A percentile compares a stretch with the other conserved stretches of the same genome.
Conservation (phyloP, 1,139 yeast genomes). For the Diutina scorzettiae region DNA sequence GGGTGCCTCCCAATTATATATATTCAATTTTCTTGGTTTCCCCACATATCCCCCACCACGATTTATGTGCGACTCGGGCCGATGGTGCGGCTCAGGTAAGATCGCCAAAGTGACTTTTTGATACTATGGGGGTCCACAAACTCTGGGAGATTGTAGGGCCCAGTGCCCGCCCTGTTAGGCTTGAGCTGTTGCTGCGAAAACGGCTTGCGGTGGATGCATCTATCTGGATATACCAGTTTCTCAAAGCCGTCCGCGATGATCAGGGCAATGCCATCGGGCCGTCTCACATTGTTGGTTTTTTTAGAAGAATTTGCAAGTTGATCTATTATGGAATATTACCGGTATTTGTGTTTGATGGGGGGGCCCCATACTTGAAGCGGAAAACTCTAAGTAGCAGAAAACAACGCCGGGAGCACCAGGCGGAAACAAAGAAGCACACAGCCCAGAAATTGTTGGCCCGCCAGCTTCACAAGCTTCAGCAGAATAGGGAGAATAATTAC, state of each 20-base stretch:
- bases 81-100: neutral
- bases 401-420: conserved; percentile 62
- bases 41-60: neutral
- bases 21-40: neutral
- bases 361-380: conserved; percentile 78
- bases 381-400: conserved; percentile 62
- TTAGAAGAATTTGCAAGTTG: conserved; percentile 83
- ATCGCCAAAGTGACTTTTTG: neutral
- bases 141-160: conserved; percentile 92
- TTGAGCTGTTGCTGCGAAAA: conserved; percentile 71
- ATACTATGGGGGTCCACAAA: conserved; percentile 84
- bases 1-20: neutral
- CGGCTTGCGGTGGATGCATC: conserved; percentile 93
- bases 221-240: conserved; percentile 94
- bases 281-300: conserved; percentile 89
- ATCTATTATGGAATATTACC: conserved; percentile 84
- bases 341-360: conserved; percentile 95
- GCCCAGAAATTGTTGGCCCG: conserved; percentile 75
- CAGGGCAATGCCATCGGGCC: conserved; percentile 70
- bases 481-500: neutral
- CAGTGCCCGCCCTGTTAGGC: conserved; percentile 77
- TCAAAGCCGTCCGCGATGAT: conserved; percentile 84
- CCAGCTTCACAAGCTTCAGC: conserved; percentile 46
- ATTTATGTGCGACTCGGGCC: neutral
- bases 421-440: conserved; percentile 58